Evolutionary conservation across 1,284 basidiomycete genomes (phyloP).

Genomic region (Irpex sp.): DNA sequence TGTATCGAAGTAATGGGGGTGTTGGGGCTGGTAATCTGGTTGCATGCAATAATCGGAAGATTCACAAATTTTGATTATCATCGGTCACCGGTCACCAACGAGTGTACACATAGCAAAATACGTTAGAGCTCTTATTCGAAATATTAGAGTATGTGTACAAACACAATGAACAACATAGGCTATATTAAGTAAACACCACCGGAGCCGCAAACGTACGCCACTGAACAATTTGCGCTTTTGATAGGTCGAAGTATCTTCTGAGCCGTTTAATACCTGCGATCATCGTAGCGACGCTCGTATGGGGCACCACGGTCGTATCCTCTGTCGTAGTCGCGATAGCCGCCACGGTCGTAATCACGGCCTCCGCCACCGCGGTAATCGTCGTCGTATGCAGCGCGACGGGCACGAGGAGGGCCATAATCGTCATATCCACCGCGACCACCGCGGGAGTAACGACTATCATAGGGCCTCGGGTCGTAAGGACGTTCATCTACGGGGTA

Average conservation of each 20-base stretch:
- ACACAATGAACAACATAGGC: neutral
- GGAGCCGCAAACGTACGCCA: neutral
- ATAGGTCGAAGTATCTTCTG: neutral
- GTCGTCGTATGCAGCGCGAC: constrained; percentile 44
- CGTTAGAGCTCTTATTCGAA: neutral
- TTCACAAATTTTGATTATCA: too few relatives aligned
- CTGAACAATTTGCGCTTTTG: neutral
- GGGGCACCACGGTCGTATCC: constrained; percentile 31
- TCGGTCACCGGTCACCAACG: neutral
- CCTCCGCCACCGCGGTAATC: constrained; percentile 32
- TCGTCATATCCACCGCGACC: constrained; percentile 40
- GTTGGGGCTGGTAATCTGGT: too few relatives aligned
- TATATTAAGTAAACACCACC: neutral
- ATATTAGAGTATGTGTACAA: neutral
- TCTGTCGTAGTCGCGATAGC: constrained; percentile 27
- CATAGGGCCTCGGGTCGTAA: constrained; percentile 80
- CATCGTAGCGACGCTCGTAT: constrained; percentile 39
- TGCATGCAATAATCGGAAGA: too few relatives aligned
- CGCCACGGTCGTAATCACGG: constrained; percentile 33
- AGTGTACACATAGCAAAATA: neutral
- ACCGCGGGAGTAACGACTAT: constrained; percentile 70
- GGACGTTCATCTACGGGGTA: constrained; percentile 58
- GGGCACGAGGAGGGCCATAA: constrained; percentile 31
- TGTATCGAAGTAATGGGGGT: too few relatives aligned
- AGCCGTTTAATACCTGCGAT: constrained; percentile 35